phyloP scores from a whole-genome alignment of 306 rosid species.

The Cucurbita argyrosperma region DNA sequence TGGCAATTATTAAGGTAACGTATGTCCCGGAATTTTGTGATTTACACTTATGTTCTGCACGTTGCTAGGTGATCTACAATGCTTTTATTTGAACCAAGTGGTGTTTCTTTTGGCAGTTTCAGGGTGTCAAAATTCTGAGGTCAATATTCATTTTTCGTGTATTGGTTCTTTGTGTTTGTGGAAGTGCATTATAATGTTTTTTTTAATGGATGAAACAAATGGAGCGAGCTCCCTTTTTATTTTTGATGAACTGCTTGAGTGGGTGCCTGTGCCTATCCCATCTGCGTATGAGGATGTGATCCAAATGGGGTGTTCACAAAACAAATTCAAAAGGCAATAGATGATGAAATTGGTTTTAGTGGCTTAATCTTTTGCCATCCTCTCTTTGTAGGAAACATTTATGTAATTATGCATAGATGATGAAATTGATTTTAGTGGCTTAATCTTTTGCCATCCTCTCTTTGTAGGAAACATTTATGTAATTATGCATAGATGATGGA shows the following conservation, averaged over 20 bases:
- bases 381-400: not conserved
- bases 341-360: not conserved
- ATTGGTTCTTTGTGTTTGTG: not conserved
- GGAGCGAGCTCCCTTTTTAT: not conserved
- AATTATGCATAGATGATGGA: not conserved
- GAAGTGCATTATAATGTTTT: not conserved
- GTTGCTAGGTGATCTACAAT: not conserved
- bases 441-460: not conserved
- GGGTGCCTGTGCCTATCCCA: not conserved
- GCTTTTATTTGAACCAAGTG: not conserved
- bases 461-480: not conserved
- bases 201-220: not conserved
- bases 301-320: not conserved
- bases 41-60: not conserved
- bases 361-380: not conserved
- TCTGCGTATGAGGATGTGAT: not conserved
- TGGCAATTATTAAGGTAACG: slow-evolving; percentile 78
- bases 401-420: not conserved
- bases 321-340: not conserved
- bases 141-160: not conserved
- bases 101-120: not conserved
- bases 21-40: not conserved
- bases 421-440: not conserved
- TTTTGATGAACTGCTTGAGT: not conserved
- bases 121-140: not conserved